Evolutionary conservation across 2,329 filamentous ascomycete genomes (phyloP), one percentile per base, ranked within the genome.

Genomic region (Paecilomyces sp.): DNA sequence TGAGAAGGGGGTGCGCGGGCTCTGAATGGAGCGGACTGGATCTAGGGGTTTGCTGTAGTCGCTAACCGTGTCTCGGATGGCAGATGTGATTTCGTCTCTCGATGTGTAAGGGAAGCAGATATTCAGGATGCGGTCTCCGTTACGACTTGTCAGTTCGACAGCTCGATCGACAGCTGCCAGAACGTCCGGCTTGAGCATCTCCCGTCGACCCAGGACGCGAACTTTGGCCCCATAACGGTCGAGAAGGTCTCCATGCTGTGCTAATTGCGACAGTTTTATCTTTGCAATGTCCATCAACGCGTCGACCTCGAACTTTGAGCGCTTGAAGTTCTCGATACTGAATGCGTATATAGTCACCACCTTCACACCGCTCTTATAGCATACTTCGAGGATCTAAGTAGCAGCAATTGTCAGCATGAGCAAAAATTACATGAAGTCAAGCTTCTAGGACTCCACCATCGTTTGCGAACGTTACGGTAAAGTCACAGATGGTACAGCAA

Each of bases 61-160:
- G 60, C 89, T 82, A 8, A 99, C 92, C 0, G 93, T 97, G 51
- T 88, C 86, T 63, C 90, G 88, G 65, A 99, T 90, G 5, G 93
- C 91, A 2, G 89, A 87, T 0, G 93, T 95, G 65, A 99, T 97
- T 73, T 99, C 94, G 69, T 96, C 92, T 64, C 94, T 85, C 3
- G 92, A 96, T 0, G 94, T 97, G 71, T 99, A 99, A 0, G 94
- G 94, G 70, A 97, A 97, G 79, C 94, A 99, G 63, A 99, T 92
- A 72, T 99, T 99, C 57, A 99, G 80, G 31, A 89, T 82, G 51
- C 86, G 85, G 61, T 88, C 87, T 63, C 88, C 89, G 74, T 99
- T 97, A 68, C 90, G 83, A 72, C 88, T 90, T 24, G 94, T 99
- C 80, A 94, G 85, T 47, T 91, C 86, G 31, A 92, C 89, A 6